Evolutionary conservation across 164 flowering plant genomes (phyloP).

Genomic region (Magnolia officinalis): DNA sequence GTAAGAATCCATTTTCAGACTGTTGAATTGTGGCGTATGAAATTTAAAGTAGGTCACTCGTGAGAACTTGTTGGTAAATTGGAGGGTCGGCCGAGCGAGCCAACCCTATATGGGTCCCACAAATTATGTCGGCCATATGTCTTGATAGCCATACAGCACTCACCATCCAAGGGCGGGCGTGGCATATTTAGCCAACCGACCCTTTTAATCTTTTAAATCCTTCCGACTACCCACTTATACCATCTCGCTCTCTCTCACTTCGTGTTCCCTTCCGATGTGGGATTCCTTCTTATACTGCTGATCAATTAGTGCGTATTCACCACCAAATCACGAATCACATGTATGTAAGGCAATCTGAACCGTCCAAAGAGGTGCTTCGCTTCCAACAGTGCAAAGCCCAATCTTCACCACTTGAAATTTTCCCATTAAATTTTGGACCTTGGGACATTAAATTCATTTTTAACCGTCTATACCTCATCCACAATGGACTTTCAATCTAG

Average conservation of each 20-base stretch:
- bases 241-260: too few species aligned
- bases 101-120: conserved; percentile 75
- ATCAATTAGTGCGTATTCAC: neutral
- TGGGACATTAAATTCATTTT: too few species aligned
- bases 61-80: neutral
- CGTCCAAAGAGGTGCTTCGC: neutral
- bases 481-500: too few species aligned
- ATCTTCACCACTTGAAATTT: neutral
- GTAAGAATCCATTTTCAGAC: too few species aligned
- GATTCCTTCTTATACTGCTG: neutral
- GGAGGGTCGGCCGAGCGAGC: conserved; percentile 93
- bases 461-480: too few species aligned
- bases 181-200: conserved; percentile 99
- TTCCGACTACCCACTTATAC: conserved; percentile 8
- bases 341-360: neutral
- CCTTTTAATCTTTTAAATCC: conserved; percentile 39
- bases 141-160: conserved; percentile 99
- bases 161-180: conserved; percentile 60
- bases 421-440: neutral
- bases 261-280: conserved; percentile 28
- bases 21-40: too few species aligned
- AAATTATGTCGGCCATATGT: conserved; percentile 99
- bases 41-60: too few species aligned
- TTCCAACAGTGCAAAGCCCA: neutral
- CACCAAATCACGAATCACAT: neutral